Evolutionary conservation across 2,329 filamentous ascomycete genomes (phyloP), one percentile per base, ranked within the genome.

Genomic region (Ophiostoma tasmaniense): DNA sequence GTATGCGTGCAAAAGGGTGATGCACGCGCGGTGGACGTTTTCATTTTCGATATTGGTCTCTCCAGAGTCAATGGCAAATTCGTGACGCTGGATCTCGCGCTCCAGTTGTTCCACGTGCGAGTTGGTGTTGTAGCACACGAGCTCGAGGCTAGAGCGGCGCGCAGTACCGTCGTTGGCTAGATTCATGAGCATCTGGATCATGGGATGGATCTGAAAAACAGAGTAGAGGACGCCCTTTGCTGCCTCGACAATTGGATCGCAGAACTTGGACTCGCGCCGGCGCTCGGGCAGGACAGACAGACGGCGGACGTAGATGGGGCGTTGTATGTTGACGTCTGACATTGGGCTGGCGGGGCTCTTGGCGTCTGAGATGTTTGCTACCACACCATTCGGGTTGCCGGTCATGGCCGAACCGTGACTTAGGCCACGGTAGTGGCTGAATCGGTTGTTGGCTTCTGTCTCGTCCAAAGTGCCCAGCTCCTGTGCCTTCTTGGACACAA

Each of bases 341-440:
- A 84, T 84, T 14, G 86, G 86, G 70, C 85, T 88, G 33, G 81
- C 80, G n/a, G 87, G 86, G 72, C 85, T 88, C 71, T 83, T 82
- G 35, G 45, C 55, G 2, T 71, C 71, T 0, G 68, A 45, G 0
- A 64, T 52, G 20, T 76, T 77, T 14, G 66, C 35, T 4, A 25
- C 67, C 6, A 45, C 71, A 74, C 52, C 76, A 74, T n/a, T 80
- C 77, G 67, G 67, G 45, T 78, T 80, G 25, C 82, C 84, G 71
- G 86, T 85, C 85, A 89, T 89, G 7, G 87, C 88, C 37, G 87
- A 89, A n/a, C 87, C 87, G 72, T 89, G 87, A 72, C 87, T 89
- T 50, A 89, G 79, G 17, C 87, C 87, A 66, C 87, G 84, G 71
- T 88, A 89, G 74, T 89, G 87, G 73, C 87, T 89, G 75, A 88